A percentile compares a stretch with the other conserved stretches of the same genome.
phyloP scores from a whole-genome alignment of 257 asterid species.

The Lithospermum erythrorhizon region DNA sequence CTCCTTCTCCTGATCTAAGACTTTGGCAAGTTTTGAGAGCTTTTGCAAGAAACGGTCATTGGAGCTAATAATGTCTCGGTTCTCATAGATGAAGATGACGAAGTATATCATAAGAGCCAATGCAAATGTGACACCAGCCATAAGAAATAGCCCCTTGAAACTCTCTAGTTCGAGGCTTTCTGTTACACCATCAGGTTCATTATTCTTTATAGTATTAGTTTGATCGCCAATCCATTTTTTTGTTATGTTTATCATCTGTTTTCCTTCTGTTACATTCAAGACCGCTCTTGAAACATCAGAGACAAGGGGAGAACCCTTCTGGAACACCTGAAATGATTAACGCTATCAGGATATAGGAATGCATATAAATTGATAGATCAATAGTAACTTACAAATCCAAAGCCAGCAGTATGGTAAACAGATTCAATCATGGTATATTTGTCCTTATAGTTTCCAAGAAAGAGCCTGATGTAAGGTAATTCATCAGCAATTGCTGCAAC shows the following conservation, averaged over 20 bases:
- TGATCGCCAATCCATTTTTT: conserved; percentile 25
- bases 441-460: conserved; percentile 29
- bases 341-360: not conserved
- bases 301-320: conserved; percentile 42
- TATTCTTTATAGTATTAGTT: not conserved
- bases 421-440: conserved; percentile 35
- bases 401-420: conserved; percentile 30
- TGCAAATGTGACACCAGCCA: conserved; percentile 33
- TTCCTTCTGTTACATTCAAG: conserved; percentile 33
- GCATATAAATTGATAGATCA: not conserved
- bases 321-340: conserved; percentile 38
- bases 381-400: conserved; percentile 10
- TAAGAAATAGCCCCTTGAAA: conserved; percentile 35
- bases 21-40: not conserved
- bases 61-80: not conserved
- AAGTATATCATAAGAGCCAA: not conserved
- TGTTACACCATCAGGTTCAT: conserved; percentile 9
- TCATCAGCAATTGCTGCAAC: conserved; percentile 48
- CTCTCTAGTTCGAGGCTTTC: conserved; percentile 27
- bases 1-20: not conserved
- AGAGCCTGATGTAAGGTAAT: conserved; percentile 34
- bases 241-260: conserved; percentile 30
- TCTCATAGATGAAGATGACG: not conserved
- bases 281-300: conserved; percentile 44
- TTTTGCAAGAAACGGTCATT: not conserved